Conservation (phyloP, 2,329 filamentous ascomycete species). For the Aaosphaeria pasadenensis region DNA sequence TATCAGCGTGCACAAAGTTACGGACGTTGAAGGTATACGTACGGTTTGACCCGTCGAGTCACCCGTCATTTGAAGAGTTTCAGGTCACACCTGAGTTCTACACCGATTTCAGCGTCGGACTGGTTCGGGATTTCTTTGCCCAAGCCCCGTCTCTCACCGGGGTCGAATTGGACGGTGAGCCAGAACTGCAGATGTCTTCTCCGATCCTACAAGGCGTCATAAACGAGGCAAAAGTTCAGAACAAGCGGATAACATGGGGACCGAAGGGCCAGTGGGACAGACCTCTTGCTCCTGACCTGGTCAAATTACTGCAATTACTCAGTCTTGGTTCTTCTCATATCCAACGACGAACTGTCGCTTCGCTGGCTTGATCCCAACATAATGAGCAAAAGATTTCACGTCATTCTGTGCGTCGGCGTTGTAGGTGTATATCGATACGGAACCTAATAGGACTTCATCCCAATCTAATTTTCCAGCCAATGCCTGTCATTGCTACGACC, state of each 20-base stretch:
- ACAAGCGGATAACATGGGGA: constrained; percentile 63
- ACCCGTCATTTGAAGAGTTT: constrained; percentile 66
- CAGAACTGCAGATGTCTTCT: constrained; percentile 62
- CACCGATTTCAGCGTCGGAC: constrained; percentile 60
- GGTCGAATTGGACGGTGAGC: constrained; percentile 69
- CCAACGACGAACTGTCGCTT: too few species aligned
- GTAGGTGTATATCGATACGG: too few species aligned
- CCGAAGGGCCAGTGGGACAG: constrained; percentile 62
- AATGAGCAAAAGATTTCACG: too few species aligned
- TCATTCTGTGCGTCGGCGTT: too few species aligned
- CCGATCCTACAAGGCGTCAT: constrained; percentile 63
- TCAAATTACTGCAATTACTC: too few species aligned
- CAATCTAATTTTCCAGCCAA: too few species aligned
- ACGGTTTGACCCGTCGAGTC: constrained; percentile 66
- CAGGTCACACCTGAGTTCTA: constrained; percentile 66
- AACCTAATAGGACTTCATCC: too few species aligned
- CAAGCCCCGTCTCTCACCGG: constrained; percentile 55
- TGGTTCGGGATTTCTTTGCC: constrained; percentile 57
- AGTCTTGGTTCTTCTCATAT: too few species aligned
- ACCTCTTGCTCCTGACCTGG: too few species aligned
- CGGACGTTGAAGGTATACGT: constrained; percentile 64
- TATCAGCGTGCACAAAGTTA: constrained; percentile 60
- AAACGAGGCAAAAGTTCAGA: constrained; percentile 47
- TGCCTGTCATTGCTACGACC: too few species aligned
- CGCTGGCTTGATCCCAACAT: too few species aligned